Conservation (phyloP, 352 stramenopile genomes). For the Pythium myriotylum region DNA sequence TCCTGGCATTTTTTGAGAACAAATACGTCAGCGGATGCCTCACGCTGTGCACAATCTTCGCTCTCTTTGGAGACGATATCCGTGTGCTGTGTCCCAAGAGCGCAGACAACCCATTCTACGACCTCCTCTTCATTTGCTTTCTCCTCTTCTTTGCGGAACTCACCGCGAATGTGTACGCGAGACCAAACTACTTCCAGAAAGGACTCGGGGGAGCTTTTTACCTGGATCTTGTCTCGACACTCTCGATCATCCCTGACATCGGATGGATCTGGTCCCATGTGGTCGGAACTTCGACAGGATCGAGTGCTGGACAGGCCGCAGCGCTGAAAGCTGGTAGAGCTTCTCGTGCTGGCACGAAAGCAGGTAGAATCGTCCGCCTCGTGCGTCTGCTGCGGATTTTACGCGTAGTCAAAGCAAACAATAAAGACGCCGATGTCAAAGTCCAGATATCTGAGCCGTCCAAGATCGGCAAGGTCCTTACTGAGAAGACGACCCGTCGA, state of each 20-base stretch:
- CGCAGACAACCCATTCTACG: conserved; percentile 68
- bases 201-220: conserved; percentile 90
- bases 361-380: conserved; percentile 90
- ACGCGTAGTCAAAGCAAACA: conserved; percentile 75
- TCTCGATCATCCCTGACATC: conserved; percentile 92
- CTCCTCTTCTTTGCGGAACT: conserved; percentile 80
- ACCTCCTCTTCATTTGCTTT: conserved; percentile 82
- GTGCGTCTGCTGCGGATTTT: conserved; percentile 90
- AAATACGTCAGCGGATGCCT: conserved; percentile 69
- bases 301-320: conserved; percentile 46
- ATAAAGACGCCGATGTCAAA: conserved; percentile 60
- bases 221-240: conserved; percentile 92
- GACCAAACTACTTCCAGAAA: conserved; percentile 78
- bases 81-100: conserved; percentile 69
- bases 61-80: conserved; percentile 88
- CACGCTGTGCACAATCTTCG: conserved; percentile 83
- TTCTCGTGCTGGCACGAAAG: conserved; percentile 85
- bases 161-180: conserved; percentile 64
- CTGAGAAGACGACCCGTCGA: conserved; percentile 92
- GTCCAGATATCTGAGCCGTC: conserved; percentile 86
- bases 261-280: conserved; percentile 81
- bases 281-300: conserved; percentile 34
- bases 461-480: conserved; percentile 95
- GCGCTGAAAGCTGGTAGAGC: conserved; percentile 85
- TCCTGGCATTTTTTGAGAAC: conserved; percentile 67